Percentiles rank a stretch among this genome's conserved stretches.
Evolutionary conservation across 441 rosid species (phyloP).

Genomic region (Aquilaria agallochum): DNA sequence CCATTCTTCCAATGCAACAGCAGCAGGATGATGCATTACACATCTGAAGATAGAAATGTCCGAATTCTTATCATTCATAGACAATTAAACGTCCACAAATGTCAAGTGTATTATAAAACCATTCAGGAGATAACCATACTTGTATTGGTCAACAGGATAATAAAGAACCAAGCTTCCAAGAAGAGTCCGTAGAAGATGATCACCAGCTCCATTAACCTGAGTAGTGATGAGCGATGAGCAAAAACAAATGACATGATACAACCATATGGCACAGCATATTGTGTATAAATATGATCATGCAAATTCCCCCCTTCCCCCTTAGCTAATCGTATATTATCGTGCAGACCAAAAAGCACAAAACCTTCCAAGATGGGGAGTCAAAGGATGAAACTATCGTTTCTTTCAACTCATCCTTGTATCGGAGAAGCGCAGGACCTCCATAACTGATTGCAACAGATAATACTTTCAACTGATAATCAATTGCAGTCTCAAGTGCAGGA

Average conservation of each 20-base stretch:
- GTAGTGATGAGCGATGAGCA: slow-evolving; percentile 10
- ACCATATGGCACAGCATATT: not conserved
- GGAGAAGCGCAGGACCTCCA: slow-evolving; percentile 89
- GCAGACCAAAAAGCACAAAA: slow-evolving; percentile 23
- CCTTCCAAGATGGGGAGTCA: slow-evolving; percentile 99
- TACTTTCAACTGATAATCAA: slow-evolving; percentile 92
- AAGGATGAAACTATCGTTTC: slow-evolving; percentile 87
- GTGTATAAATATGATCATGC: not conserved
- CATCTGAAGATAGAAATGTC: slow-evolving; percentile 52
- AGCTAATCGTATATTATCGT: slow-evolving; percentile 2
- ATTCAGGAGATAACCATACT: slow-evolving; percentile 42
- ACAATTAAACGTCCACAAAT: slow-evolving; percentile 11
- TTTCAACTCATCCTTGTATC: slow-evolving; percentile 62
- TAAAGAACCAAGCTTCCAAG: slow-evolving; percentile 89
- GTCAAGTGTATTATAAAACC: slow-evolving; percentile 10
- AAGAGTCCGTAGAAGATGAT: slow-evolving; percentile 91
- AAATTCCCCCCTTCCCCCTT: not conserved
- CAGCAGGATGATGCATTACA: slow-evolving; percentile 76
- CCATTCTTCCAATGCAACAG: slow-evolving; percentile 87
- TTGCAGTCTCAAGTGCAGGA: slow-evolving; percentile 95
- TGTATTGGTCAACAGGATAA: slow-evolving; percentile 93
- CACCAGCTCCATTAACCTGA: slow-evolving; percentile 97
- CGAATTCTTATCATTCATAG: slow-evolving; percentile 5
- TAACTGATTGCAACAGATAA: slow-evolving; percentile 89
- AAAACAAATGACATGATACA: slow-evolving; percentile 3